Evolutionary conservation across 2,329 filamentous ascomycete species (phyloP), one percentile per base, ranked within the genome.

Genomic region (Verticillium isaacii): DNA sequence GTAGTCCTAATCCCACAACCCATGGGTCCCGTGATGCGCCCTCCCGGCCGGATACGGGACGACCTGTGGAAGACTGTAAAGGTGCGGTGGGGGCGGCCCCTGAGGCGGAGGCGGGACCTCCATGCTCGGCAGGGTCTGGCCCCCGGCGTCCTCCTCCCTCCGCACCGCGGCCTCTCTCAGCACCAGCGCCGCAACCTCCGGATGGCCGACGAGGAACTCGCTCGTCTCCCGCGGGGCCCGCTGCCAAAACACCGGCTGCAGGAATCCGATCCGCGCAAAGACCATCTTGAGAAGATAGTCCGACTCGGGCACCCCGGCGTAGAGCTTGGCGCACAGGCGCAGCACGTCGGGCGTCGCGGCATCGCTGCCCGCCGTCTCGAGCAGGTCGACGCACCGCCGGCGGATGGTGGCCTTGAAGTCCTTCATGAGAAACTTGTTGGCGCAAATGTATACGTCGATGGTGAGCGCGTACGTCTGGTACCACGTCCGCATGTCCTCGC

Each of bases 391-490:
- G 61, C 75, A 74, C 34, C 69, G 74, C 4, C 76, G 73, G 58
- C 78, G 72, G 41, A 82, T 74, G 55, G 73, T 75, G 5, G 62
- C 63, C 66, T 80, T 78, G 69, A 83, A 78, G 57, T 75, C 75
- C 32, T 78, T 74, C 67, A 83, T 76, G 59, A 82, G 72, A 67
- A 77, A 82, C 59, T 77, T 76, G 65, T 81, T 74, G 8, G 80
- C 80, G 60, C 78, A 78, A 59, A 82, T 77, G 69, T 83, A 82
- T 14, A 82, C 79, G 60, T 81, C 78, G 14, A 83, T 66, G 66
- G 77, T 78, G 39, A 82, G 73, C 64, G 79, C 74, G 66, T 80
- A 82, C 2, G 77, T 69, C 57, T 80, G 70, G 3, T 80, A 73
- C 79, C 80, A 83, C 4, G 79, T 79, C 15, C 74, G 73, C 63